phyloP scores from a whole-genome alignment of 202 grass and related monocot species.

The Carex arenaria region DNA sequence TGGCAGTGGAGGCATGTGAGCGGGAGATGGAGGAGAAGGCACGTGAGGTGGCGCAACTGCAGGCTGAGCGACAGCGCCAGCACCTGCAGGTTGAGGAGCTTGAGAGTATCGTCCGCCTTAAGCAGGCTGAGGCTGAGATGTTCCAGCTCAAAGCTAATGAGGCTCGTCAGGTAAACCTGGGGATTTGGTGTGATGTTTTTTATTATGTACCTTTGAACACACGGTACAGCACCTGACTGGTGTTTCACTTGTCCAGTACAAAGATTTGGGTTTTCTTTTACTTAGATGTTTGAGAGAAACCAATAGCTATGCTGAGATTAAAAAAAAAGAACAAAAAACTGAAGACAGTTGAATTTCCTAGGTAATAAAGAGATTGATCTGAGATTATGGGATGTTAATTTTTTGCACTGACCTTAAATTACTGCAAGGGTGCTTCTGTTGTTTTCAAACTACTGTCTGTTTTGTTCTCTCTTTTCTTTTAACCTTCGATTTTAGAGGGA shows the following conservation, averaged over 20 bases:
- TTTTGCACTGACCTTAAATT: background rate
- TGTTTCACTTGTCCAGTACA: background rate
- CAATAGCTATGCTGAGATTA: background rate
- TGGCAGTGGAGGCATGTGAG: conserved; percentile 47
- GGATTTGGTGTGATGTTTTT: background rate
- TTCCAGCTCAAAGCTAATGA: conserved; percentile 84
- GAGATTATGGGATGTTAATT: background rate
- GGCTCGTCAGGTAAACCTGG: conserved; percentile 33
- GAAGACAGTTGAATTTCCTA: background rate
- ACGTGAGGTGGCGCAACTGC: conserved; percentile 40
- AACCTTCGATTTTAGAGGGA: background rate
- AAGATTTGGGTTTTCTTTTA: background rate
- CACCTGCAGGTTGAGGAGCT: conserved; percentile 68
- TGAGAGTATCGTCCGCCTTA: conserved; percentile 59
- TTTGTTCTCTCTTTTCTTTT: background rate
- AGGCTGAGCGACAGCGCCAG: conserved; percentile 38
- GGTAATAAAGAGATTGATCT: background rate
- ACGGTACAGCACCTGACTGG: background rate
- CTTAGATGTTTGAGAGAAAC: background rate
- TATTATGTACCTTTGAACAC: background rate
- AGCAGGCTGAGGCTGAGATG: conserved; percentile 79
- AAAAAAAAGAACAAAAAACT: background rate
- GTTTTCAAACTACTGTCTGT: background rate
- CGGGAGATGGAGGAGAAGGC: conserved; percentile 61
- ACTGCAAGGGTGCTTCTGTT: background rate